phyloP scores from a whole-genome alignment of 2,329 filamentous ascomycete genomes.

The Colletotrichum australisinense region DNA sequence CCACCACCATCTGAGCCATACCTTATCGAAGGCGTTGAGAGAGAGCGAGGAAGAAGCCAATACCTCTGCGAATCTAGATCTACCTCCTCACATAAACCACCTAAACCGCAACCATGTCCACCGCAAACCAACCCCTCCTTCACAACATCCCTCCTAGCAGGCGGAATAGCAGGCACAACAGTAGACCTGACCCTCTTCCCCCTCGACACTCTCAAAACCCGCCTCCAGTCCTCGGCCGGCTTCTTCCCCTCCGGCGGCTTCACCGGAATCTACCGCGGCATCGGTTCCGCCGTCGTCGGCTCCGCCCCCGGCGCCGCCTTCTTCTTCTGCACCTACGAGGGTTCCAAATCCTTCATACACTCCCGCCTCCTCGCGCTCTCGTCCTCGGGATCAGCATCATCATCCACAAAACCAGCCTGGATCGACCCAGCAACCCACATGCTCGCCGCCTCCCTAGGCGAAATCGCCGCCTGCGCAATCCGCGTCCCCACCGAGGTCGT shows the following conservation, averaged over 20 bases:
- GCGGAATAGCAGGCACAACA: constrained; percentile 91
- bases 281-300: constrained; percentile 89
- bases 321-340: constrained; percentile 97
- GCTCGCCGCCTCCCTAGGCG: constrained; percentile 85
- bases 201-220: constrained; percentile 98
- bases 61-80: too few relatives aligned
- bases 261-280: constrained; percentile 90
- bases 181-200: constrained; percentile 98
- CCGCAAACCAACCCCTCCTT: constrained; percentile 52
- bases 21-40: background rate
- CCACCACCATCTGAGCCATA: background rate
- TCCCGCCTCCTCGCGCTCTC: constrained; percentile 42
- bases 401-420: constrained; percentile 20
- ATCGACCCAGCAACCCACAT: constrained; percentile 69
- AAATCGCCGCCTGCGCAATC: constrained; percentile 91
- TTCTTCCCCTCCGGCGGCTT: constrained; percentile 90
- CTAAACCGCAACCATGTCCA: background rate
- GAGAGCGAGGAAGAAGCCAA: background rate
- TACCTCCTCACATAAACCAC: too few relatives aligned
- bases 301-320: constrained; percentile 94
- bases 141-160: constrained; percentile 77
- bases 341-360: constrained; percentile 69
- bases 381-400: too few relatives aligned
- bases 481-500: constrained; percentile 96
- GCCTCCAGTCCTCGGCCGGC: constrained; percentile 84